A percentile compares a stretch with the other conserved stretches of the same genome.
These are phyloP conservation scores for Myxozyma lipomycoides DNA, from an alignment of 805 yeast species.

Conservation along the genomic window DNA sequence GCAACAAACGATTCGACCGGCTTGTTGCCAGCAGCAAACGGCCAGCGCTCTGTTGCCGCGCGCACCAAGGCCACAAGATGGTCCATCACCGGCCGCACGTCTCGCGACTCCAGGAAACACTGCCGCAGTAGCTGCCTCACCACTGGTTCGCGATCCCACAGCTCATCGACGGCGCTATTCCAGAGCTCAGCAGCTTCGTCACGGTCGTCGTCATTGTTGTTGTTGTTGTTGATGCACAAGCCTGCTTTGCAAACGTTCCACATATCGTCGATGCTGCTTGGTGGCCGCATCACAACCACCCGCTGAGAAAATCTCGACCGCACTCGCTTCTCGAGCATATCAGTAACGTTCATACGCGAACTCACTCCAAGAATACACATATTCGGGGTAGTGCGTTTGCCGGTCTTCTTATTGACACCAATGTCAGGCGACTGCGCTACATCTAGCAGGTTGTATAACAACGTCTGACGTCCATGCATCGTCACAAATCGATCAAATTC, in stretches of 20 bases:
- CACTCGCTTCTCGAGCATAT: conserved; percentile 84
- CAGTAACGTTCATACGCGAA: conserved; percentile 69
- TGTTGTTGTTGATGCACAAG: conserved; percentile 32
- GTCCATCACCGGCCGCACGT: conserved; percentile 14
- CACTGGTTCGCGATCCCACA: neutral
- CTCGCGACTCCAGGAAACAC: conserved; percentile 10
- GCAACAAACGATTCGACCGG: neutral
- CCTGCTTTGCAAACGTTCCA: conserved; percentile 45
- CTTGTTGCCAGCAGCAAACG: neutral
- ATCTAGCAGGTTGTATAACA: conserved; percentile 84
- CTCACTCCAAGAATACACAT: conserved; percentile 79
- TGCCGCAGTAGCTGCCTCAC: conserved; percentile 8
- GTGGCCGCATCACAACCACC: conserved; percentile 53
- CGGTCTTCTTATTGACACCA: conserved; percentile 1
- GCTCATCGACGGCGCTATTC: conserved; percentile 4
- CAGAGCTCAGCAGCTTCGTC: conserved; percentile 1
- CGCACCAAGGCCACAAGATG: conserved; percentile 5
- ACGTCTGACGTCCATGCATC: conserved; percentile 66
- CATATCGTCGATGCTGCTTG: conserved; percentile 48
- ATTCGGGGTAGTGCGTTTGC: conserved; percentile 46
- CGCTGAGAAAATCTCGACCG: conserved; percentile 85
- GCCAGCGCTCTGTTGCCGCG: neutral
- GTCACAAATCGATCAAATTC: conserved; percentile 75
- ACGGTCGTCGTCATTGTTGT: neutral
- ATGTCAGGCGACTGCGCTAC: conserved; percentile 59